Evolutionary conservation across 768 basidiomycete species (phyloP).

Genomic region (Suillus subalutaceus): DNA sequence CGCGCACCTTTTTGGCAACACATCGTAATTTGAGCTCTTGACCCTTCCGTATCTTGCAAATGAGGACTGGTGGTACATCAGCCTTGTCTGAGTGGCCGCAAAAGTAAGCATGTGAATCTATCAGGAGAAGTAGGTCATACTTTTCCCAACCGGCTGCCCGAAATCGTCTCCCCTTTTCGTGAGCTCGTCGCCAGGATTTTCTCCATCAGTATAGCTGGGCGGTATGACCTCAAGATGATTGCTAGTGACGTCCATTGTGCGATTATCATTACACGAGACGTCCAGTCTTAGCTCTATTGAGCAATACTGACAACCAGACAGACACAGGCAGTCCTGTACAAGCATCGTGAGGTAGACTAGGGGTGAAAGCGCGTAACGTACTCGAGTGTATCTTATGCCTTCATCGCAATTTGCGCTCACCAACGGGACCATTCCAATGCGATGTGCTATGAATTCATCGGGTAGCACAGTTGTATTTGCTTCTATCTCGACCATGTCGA

Average conservation of each 20-base stretch:
- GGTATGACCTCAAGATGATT: slow-evolving; percentile 73
- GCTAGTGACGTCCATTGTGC: slow-evolving; percentile 86
- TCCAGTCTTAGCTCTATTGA: slow-evolving; percentile 82
- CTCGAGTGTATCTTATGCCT: slow-evolving; percentile 79
- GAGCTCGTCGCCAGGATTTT: slow-evolving; percentile 65
- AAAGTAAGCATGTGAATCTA: slow-evolving; percentile 11
- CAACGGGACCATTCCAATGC: slow-evolving; percentile 92
- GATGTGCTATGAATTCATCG: slow-evolving; percentile 97
- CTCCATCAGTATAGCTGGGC: slow-evolving; percentile 39
- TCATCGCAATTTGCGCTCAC: slow-evolving; percentile 87
- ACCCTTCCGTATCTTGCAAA: slow-evolving; percentile 92
- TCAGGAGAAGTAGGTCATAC: slow-evolving; percentile 42
- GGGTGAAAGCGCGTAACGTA: slow-evolving; percentile 33
- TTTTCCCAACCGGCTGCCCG: slow-evolving; percentile 84
- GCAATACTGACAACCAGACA: slow-evolving; percentile 83
- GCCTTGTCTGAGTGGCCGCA: slow-evolving; percentile 54
- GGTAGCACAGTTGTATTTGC: slow-evolving; percentile 91
- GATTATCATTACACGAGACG: slow-evolving; percentile 70
- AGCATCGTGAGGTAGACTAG: background rate
- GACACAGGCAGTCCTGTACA: slow-evolving; percentile 87
- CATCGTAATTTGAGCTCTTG: slow-evolving; percentile 88
- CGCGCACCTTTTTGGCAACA: slow-evolving; percentile 87
- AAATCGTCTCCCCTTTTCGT: slow-evolving; percentile 74
- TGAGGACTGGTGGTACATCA: slow-evolving; percentile 67
- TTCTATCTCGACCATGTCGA: slow-evolving; percentile 94